These are phyloP conservation scores for Lactifluus subvellereus DNA, from an alignment of 768 basidiomycete genomes.

Conservation along the genomic window DNA sequence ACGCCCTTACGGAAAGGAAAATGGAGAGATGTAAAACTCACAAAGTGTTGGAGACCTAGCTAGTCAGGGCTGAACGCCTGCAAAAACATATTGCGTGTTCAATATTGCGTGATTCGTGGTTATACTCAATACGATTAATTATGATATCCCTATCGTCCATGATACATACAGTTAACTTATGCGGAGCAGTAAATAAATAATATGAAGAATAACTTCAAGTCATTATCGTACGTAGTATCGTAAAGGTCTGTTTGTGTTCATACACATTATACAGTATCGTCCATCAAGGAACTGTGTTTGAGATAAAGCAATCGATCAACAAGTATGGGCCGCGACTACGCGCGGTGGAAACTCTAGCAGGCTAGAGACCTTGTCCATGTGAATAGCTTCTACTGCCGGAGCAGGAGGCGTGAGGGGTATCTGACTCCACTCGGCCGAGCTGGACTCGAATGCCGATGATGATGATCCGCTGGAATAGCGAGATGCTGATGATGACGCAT, in stretches of 20 bases:
- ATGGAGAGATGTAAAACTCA: too few species aligned
- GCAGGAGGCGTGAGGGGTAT: constrained; percentile 2
- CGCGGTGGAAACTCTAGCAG: background rate
- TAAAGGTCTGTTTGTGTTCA: background rate
- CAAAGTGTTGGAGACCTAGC: too few species aligned
- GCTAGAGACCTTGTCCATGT: background rate
- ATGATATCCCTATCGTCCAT: too few species aligned
- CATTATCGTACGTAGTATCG: too few species aligned
- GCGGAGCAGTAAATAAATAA: too few species aligned
- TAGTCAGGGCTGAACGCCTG: too few species aligned
- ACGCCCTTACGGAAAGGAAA: too few species aligned
- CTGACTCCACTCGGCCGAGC: background rate
- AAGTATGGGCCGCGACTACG: background rate
- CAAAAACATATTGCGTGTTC: too few species aligned
- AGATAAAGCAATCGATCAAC: background rate
- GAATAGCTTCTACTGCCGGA: background rate
- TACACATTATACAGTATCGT: background rate
- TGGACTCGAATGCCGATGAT: constrained; percentile 6
- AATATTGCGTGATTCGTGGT: too few species aligned
- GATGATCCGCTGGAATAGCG: background rate
- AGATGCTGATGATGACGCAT: background rate
- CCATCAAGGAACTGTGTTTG: background rate
- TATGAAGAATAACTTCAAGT: too few species aligned
- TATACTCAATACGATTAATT: too few species aligned
- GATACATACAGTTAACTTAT: too few species aligned